Evolutionary conservation across 768 basidiomycete genomes (phyloP).

Genomic region (Leccinum fibrillosum): DNA sequence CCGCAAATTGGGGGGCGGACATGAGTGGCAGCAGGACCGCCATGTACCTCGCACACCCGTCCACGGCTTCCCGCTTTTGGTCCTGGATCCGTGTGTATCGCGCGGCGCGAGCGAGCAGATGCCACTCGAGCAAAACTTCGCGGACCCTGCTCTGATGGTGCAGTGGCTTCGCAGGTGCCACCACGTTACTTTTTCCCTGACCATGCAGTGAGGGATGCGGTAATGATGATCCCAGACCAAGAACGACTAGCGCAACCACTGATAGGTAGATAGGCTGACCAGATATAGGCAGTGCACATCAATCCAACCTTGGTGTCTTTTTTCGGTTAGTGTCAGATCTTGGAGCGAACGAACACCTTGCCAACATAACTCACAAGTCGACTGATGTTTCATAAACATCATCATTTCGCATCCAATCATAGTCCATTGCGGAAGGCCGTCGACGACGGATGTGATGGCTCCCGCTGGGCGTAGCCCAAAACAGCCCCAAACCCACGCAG

Average conservation of each 20-base stretch:
- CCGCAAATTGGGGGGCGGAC: slow-evolving; percentile 21
- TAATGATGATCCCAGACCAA: slow-evolving; percentile 17
- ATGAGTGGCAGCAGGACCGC: slow-evolving; percentile 9
- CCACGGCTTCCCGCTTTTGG: slow-evolving; percentile 15
- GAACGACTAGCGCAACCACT: background rate
- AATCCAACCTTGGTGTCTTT: background rate
- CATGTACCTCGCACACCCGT: slow-evolving; percentile 2
- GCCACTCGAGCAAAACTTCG: slow-evolving; percentile 9
- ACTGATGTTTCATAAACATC: slow-evolving; percentile 20
- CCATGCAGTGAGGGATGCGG: slow-evolving; percentile 15
- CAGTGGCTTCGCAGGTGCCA: background rate
- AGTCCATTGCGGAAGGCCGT: slow-evolving; percentile 21
- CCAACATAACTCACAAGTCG: slow-evolving; percentile 8
- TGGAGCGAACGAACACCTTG: slow-evolving; percentile 8
- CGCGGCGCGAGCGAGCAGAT: slow-evolving; percentile 1
- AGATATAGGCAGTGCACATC: slow-evolving; percentile 17
- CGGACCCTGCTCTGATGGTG: slow-evolving; percentile 11
- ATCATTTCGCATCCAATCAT: slow-evolving; percentile 13
- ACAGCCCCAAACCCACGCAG: slow-evolving; percentile 15
- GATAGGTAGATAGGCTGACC: slow-evolving; percentile 10
- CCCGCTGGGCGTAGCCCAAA: slow-evolving; percentile 12
- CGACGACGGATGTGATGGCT: slow-evolving; percentile 18
- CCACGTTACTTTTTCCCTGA: slow-evolving; percentile 22
- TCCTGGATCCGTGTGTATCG: slow-evolving; percentile 9
- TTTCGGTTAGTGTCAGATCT: slow-evolving; percentile 11